A percentile compares a stretch with the other conserved stretches of the same genome.
Conservation (phyloP, 768 basidiomycete species). For the Pilatotrama ljubarskyi region DNA sequence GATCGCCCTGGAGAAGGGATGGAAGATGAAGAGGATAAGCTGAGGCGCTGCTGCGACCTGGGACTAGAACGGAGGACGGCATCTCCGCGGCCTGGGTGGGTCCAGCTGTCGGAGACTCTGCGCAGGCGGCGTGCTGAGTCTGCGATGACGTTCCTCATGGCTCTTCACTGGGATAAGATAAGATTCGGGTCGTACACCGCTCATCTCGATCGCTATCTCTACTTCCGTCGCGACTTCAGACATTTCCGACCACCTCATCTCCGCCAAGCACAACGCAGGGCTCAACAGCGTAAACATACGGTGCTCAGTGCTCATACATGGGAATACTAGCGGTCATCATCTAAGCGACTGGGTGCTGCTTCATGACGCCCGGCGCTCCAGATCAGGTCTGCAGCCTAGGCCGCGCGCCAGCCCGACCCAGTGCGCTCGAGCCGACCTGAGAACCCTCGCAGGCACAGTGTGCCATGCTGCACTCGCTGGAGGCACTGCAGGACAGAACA, state of each 20-base stretch:
- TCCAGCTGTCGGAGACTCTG: constrained; percentile 5
- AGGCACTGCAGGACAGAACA: too few relatives aligned
- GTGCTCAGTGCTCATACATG: too few relatives aligned
- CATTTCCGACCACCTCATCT: not conserved
- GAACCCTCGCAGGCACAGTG: too few relatives aligned
- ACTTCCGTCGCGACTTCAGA: not conserved
- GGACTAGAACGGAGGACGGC: constrained; percentile 7
- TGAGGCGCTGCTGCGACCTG: not conserved
- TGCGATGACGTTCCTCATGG: not conserved
- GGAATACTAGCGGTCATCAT: too few relatives aligned
- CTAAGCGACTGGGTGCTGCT: not conserved
- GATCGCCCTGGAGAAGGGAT: not conserved
- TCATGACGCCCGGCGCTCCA: not conserved
- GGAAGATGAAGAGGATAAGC: constrained; percentile 4
- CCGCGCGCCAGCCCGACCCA: not conserved
- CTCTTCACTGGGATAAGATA: constrained; percentile 7
- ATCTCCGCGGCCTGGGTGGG: constrained; percentile 13
- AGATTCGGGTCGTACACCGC: not conserved
- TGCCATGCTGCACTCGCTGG: too few relatives aligned
- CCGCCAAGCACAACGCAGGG: not conserved
- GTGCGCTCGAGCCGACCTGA: too few relatives aligned
- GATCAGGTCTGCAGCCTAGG: not conserved
- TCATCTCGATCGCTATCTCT: not conserved
- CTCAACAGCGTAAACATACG: too few relatives aligned
- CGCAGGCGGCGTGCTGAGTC: not conserved